These are phyloP conservation scores for Caryopteris hybrid DNA, from an alignment of 305 asterid genomes.

Conservation along the genomic window DNA sequence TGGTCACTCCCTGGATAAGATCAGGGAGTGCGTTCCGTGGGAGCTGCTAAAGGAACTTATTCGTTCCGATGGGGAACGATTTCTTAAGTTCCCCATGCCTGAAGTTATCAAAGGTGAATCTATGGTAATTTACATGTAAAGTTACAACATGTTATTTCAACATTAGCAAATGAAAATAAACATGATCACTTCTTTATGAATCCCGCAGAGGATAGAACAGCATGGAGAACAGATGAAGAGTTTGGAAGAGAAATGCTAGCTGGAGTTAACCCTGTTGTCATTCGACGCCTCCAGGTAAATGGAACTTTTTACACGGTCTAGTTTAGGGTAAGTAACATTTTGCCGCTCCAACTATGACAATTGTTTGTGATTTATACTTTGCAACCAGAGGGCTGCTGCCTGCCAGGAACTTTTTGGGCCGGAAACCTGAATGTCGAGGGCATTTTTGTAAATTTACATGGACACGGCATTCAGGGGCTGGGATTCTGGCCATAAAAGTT, in stretches of 20 bases:
- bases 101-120: slow-evolving; percentile 45
- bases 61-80: slow-evolving; percentile 49
- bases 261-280: slow-evolving; percentile 61
- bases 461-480: too few relatives aligned
- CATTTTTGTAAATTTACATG: too few relatives aligned
- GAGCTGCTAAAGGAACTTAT: slow-evolving; percentile 43
- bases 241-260: slow-evolving; percentile 68
- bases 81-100: slow-evolving; percentile 48
- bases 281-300: slow-evolving; percentile 41
- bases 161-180: neutral
- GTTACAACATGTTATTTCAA: neutral
- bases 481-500: too few relatives aligned
- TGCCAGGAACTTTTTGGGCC: too few relatives aligned
- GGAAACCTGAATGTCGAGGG: too few relatives aligned
- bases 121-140: neutral
- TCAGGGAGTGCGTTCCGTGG: slow-evolving; percentile 37
- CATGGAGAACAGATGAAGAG: slow-evolving; percentile 70
- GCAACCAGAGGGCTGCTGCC: too few relatives aligned
- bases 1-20: slow-evolving; percentile 17
- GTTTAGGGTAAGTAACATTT: neutral
- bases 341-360: too few relatives aligned
- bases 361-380: too few relatives aligned
- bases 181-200: neutral
- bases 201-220: slow-evolving; percentile 41
- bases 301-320: neutral